Evolutionary conservation across 257 asterid genomes (phyloP), one percentile per base, ranked within the genome.

Genomic region (Mentha longifolia): DNA sequence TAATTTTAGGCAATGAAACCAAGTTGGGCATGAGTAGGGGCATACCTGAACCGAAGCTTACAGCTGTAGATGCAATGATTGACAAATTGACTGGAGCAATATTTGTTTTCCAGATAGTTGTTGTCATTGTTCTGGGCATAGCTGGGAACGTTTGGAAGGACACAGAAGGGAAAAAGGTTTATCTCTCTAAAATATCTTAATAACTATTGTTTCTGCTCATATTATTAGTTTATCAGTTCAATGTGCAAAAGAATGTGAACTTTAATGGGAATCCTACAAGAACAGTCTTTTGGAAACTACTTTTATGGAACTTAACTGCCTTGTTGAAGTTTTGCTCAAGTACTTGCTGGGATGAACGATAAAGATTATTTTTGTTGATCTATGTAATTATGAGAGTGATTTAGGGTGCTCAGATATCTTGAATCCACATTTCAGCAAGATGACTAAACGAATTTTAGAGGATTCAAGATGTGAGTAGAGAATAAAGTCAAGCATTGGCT

Each of bases 1-100:
- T 47, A 16, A 67, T 49, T 52, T 57, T 85, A 92, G 98, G 98
- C 77, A 95, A 92, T 72, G 97, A 92, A 84, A 95, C 99, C 78
- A 95, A 95, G 90, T 86, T 92, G 85, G 99, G 99, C 60, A 89
- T 94, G 99, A 81, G 97, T 80, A 84, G 99, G 85, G 98, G 99
- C 67, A 76, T 94, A 80, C 87, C 99, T 73, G 99, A 94, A 84
- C 99, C 97, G 66, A 94, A 94, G 89, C 97, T 94, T 75, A 91
- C 99, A 58, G 98, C 98, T 70, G 93, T 92, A 67, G 99, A 95
- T 86, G 99, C 99, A 65, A 95, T 92, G 97, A 91, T 94, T 73
- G 99, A 95, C 88, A 95, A 88, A 85, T 87, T 95, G 88, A 95
- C 98, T 64, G 99, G 98, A 76, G 99, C 99, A 55, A 89, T 95